Base-by-base conservation (phyloP, 169 alveolate species). In the Plasmodium yoelii region DNA sequence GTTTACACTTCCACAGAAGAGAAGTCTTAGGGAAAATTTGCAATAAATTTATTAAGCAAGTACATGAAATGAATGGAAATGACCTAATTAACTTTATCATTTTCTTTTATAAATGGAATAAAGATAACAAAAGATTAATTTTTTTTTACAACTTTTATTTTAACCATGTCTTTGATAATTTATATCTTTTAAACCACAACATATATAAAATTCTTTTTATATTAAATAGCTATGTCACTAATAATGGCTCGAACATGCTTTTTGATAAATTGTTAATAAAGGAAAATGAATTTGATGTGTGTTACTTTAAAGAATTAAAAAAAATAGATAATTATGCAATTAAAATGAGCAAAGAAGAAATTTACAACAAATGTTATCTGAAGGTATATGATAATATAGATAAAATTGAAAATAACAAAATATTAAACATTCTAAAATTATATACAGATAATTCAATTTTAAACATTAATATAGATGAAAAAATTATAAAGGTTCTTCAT, bases 21-120 rank as follows among this genome's bases (percentile, higher is more conserved):
- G 88, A 77, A 77, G 5, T 77, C 39, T 24, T 77, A 65, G 88
- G 88, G 19, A 63, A 77, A 77, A 77, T 77, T 28, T 77, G 88
- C 63, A 77, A 77, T 19, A 77, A 57, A 57, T 22, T 77, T 44
- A 77, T 77, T 28, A 77, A 65, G 51, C 19, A 47, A 47, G 69
- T 77, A 28, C 88, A 77, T 77, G 88, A 77, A 63, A 49, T 77
- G 47, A 63, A 55, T 56, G 88, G 88, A 77, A 77, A 77, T 53
- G 88, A 77, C 63, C 64, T 77, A 57, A 77, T 77, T 77, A 74
- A 63, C 65, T 77, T 77, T 64, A 63, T 77, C 61, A 46, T 77
- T 77, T 63, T 63, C 42, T 77, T 77, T 64, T 77, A 19, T 77
- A 77, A 69, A 77, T 77, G 88, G 88, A 77, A 64, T 64, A 77